Conservation (phyloP, 192 early-diverging fungal species). For the Allomyces macrogynus region DNA sequence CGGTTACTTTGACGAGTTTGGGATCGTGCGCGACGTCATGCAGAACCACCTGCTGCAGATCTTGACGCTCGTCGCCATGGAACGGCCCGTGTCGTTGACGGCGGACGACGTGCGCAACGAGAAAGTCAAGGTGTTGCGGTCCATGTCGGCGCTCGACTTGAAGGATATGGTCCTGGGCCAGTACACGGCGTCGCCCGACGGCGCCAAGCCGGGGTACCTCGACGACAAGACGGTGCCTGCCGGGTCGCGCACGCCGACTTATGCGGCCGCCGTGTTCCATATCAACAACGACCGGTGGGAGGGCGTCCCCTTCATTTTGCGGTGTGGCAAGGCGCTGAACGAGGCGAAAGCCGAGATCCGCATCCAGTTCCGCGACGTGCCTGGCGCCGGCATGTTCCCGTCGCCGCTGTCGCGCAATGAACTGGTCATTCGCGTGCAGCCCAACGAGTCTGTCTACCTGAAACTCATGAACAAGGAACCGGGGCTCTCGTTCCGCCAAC, state of each 20-base stretch:
- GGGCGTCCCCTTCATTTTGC: slow-evolving; percentile 45
- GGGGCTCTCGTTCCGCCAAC: slow-evolving; percentile 62
- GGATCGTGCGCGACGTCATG: slow-evolving; percentile 93
- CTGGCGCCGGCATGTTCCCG: slow-evolving; percentile 49
- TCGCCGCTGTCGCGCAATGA: slow-evolving; percentile 67
- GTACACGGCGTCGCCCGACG: slow-evolving; percentile 60
- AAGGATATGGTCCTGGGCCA: slow-evolving; percentile 82
- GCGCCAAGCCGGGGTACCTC: slow-evolving; percentile 72
- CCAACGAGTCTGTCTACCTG: slow-evolving; percentile 87
- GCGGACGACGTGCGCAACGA: slow-evolving; percentile 89
- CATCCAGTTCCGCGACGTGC: slow-evolving; percentile 86
- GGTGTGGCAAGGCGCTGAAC: slow-evolving; percentile 76
- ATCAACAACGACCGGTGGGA: slow-evolving; percentile 15
- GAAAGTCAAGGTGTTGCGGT: slow-evolving; percentile 77
- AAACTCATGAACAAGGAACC: slow-evolving; percentile 92
- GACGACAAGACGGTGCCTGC: slow-evolving; percentile 79
- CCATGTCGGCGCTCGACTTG: slow-evolving; percentile 51
- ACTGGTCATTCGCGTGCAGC: slow-evolving; percentile 85
- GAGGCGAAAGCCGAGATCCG: slow-evolving; percentile 86
- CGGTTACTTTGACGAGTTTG: slow-evolving; percentile 89
- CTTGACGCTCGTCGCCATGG: slow-evolving; percentile 84
- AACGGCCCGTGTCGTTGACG: slow-evolving; percentile 63
- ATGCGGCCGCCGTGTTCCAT: slow-evolving; percentile 61
- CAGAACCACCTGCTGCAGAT: slow-evolving; percentile 89
- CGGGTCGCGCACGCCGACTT: slow-evolving; percentile 72